These are phyloP conservation scores for Periconia sp. DNA, from an alignment of 2,329 filamentous ascomycete species.

Conservation along the genomic window DNA sequence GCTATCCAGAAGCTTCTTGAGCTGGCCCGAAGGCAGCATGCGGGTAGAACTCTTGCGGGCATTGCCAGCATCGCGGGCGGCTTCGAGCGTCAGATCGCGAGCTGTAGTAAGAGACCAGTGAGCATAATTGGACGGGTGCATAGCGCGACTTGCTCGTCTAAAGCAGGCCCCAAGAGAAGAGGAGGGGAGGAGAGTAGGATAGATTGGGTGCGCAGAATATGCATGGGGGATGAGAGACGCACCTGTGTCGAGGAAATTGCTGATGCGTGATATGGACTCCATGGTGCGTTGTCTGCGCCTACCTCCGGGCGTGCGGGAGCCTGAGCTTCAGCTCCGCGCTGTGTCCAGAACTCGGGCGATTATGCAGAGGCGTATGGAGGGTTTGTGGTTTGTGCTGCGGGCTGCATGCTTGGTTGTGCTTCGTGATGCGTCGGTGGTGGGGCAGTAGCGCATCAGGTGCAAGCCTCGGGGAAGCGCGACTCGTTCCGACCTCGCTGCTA, in stretches of 20 bases:
- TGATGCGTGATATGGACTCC: conserved; percentile 96
- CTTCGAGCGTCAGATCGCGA: conserved; percentile 96
- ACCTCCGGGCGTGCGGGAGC: conserved; percentile 22
- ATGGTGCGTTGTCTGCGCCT: conserved; percentile 57
- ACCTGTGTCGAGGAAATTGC: conserved; percentile 94
- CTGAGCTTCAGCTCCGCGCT: conserved; percentile 8
- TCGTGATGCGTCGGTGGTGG: conserved; percentile 2
- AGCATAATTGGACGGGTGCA: conserved; percentile 47
- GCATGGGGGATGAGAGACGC: conserved; percentile 40
- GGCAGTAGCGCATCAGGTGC: conserved; percentile 2
- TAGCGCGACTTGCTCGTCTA: conserved; percentile 21
- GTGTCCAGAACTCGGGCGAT: conserved; percentile 24
- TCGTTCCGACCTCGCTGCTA: conserved; percentile 1
- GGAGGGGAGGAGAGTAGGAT: conserved; percentile 3
- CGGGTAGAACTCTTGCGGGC: conserved; percentile 62
- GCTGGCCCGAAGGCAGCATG: conserved; percentile 77
- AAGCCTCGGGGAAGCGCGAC: conserved; percentile 9
- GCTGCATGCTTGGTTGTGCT: conserved; percentile 13
- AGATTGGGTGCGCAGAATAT: conserved; percentile 3
- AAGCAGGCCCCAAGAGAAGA: not conserved
- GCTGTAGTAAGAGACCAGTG: conserved; percentile 63
- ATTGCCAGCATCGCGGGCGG: conserved; percentile 82
- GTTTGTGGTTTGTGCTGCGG: conserved; percentile 21
- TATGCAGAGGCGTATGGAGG: conserved; percentile 30
- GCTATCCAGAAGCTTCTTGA: conserved; percentile 94